Percentiles rank a stretch among this genome's conserved stretches.
These are phyloP conservation scores for Stereum hirsutum DNA, from an alignment of 1,284 basidiomycete genomes.

Conservation along the genomic window DNA sequence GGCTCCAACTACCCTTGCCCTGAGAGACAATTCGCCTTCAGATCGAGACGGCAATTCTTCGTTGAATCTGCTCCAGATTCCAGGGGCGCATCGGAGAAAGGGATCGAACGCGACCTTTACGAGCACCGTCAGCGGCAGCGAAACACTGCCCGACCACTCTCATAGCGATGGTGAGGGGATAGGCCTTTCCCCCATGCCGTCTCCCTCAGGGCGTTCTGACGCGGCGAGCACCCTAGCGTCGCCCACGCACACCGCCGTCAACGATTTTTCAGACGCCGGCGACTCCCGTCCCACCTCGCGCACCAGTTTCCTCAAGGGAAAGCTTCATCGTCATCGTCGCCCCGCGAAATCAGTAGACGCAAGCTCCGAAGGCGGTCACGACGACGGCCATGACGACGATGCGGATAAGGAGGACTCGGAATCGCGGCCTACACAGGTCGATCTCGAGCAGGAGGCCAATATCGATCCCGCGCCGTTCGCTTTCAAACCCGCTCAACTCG, in stretches of 20 bases:
- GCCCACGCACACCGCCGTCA: constrained; percentile 28
- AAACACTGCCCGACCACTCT: constrained; percentile 27
- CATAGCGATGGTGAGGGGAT: constrained; percentile 12
- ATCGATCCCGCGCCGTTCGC: constrained; percentile 64
- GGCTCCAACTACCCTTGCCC: constrained; percentile 38
- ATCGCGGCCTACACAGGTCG: constrained; percentile 23
- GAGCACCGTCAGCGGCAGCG: constrained; percentile 23
- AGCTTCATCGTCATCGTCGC: constrained; percentile 12
- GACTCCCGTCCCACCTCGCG: constrained; percentile 18
- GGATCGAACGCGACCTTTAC: constrained; percentile 31
- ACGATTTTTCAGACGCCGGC: constrained; percentile 20
- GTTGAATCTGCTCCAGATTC: constrained; percentile 43
- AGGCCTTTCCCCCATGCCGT: constrained; percentile 13
- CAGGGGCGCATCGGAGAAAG: constrained; percentile 37
- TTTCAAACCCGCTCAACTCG: constrained; percentile 71
- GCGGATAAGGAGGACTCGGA: constrained; percentile 13
- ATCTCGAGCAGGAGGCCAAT: constrained; percentile 45
- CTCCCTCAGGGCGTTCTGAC: constrained; percentile 19
- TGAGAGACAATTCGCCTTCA: constrained; percentile 69
- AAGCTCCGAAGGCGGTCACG: constrained; percentile 10
- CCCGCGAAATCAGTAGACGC: constrained; percentile 15
- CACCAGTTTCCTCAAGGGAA: constrained; percentile 8
- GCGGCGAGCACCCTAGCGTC: constrained; percentile 22
- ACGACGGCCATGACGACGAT: constrained; percentile 8
- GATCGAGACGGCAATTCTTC: constrained; percentile 44